These are phyloP conservation scores for Lactarius indigo DNA, from an alignment of 768 basidiomycete species.

Conservation along the genomic window DNA sequence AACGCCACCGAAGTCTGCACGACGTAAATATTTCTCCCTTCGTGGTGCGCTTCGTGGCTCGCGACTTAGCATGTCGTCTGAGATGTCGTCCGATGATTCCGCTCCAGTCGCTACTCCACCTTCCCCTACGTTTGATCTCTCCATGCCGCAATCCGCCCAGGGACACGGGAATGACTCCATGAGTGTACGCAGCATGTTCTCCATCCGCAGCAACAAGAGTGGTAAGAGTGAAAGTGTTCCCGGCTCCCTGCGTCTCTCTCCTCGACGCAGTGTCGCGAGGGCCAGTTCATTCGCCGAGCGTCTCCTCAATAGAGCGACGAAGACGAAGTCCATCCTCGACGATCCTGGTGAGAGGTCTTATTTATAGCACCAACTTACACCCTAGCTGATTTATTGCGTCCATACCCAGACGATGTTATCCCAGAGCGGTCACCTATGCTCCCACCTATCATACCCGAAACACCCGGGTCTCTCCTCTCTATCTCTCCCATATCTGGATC, in stretches of 20 bases:
- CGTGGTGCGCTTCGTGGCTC: conserved; percentile 43
- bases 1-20: conserved; percentile 47
- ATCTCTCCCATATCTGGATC: conserved; percentile 37
- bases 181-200: conserved; percentile 25
- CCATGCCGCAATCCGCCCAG: conserved; percentile 24
- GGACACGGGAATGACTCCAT: conserved; percentile 28
- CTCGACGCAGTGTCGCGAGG: conserved; percentile 24
- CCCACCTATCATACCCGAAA: conserved; percentile 29
- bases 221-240: conserved; percentile 15
- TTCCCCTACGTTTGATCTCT: conserved; percentile 33
- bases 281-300: conserved; percentile 26
- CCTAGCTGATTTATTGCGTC: background rate
- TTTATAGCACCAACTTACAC: background rate
- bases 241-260: conserved; percentile 23
- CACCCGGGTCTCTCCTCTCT: conserved; percentile 37
- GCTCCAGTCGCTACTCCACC: conserved; percentile 58
- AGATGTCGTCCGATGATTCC: conserved; percentile 68
- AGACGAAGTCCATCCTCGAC: conserved; percentile 23
- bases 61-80: conserved; percentile 58
- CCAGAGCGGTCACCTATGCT: conserved; percentile 18
- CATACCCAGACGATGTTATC: conserved; percentile 17
- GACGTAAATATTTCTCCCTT: conserved; percentile 33
- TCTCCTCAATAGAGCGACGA: conserved; percentile 22
- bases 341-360: conserved; percentile 15
- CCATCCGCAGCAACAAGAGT: conserved; percentile 22